Percentiles rank a stretch among this genome's conserved stretches.
Evolutionary conservation across 2,329 filamentous ascomycete species (phyloP).

Genomic region (Apiospora malaysiana): DNA sequence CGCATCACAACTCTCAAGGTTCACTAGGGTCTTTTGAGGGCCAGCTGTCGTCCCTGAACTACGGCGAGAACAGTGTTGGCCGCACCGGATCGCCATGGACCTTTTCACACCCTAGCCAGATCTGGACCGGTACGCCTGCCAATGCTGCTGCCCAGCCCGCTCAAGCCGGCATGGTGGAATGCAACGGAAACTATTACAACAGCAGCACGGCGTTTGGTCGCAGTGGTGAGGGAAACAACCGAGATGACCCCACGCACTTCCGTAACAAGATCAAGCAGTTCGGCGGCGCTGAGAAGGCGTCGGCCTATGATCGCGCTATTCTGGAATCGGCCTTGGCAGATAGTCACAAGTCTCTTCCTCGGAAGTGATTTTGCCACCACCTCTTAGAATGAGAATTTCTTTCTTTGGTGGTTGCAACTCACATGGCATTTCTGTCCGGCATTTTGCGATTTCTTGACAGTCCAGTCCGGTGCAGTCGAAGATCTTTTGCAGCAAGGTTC

Average conservation of each 20-base stretch:
- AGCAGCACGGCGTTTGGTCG: conserved; percentile 36
- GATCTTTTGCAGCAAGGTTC: neutral
- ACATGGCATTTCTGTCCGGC: neutral
- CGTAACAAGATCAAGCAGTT: conserved; percentile 35
- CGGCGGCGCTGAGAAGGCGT: conserved; percentile 29
- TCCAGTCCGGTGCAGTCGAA: neutral
- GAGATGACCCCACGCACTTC: conserved; percentile 35
- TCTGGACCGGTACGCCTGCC: conserved; percentile 55
- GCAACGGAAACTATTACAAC: conserved; percentile 37
- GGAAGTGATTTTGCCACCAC: neutral
- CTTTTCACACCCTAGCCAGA: conserved; percentile 37
- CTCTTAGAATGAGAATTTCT: neutral
- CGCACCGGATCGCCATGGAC: neutral
- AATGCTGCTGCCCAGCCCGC: conserved; percentile 19
- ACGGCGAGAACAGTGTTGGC: conserved; percentile 9
- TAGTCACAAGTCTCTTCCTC: conserved; percentile 27
- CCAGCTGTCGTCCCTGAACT: conserved; percentile 18
- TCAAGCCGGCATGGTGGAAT: conserved; percentile 31
- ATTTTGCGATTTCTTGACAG: neutral
- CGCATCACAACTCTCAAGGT: neutral
- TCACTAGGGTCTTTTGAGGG: conserved; percentile 14
- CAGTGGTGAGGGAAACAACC: conserved; percentile 31
- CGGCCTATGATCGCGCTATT: conserved; percentile 34
- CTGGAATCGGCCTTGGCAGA: conserved; percentile 34
- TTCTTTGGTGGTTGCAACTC: neutral